phyloP scores from a whole-genome alignment of 495 filamentous ascomycete genomes.

The Lentithecium fluviatile region DNA sequence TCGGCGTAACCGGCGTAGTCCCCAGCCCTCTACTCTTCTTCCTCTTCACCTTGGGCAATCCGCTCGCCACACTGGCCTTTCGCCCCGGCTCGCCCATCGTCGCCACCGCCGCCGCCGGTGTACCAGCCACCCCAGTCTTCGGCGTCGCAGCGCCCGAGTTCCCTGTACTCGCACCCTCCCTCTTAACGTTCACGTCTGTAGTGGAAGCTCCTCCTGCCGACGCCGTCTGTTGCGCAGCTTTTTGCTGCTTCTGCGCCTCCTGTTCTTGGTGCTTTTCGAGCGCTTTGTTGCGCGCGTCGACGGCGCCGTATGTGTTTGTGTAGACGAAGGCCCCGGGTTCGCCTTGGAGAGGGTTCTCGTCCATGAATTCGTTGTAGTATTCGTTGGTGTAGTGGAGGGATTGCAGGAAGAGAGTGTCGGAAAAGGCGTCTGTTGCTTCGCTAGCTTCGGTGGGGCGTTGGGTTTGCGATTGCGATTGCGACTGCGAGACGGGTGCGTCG shows the following conservation, averaged over 20 bases:
- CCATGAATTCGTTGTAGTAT: slow-evolving; percentile 68
- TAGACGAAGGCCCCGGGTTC: slow-evolving; percentile 85
- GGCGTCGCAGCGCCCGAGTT: slow-evolving; percentile 29
- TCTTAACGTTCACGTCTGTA: slow-evolving; percentile 5
- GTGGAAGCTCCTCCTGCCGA: not conserved
- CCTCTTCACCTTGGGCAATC: slow-evolving; percentile 56
- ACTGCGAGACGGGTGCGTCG: not conserved
- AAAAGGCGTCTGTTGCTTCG: slow-evolving; percentile 36
- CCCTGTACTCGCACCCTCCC: slow-evolving; percentile 11
- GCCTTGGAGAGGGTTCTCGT: slow-evolving; percentile 84
- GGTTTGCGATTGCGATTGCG: not conserved
- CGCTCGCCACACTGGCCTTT: slow-evolving; percentile 45
- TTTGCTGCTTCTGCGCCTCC: no score
- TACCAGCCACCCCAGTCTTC: slow-evolving; percentile 18
- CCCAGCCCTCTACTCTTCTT: slow-evolving; percentile 55
- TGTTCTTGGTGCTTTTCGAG: slow-evolving; percentile 1
- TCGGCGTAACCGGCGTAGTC: slow-evolving; percentile 22
- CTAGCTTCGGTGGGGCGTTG: not conserved
- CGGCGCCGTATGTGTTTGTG: slow-evolving; percentile 53
- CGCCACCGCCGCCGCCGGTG: slow-evolving; percentile 11
- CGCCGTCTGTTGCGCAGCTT: slow-evolving; percentile 18
- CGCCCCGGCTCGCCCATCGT: slow-evolving; percentile 17
- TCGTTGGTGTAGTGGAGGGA: slow-evolving; percentile 30
- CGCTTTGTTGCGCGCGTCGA: slow-evolving; percentile 40
- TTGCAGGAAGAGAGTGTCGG: slow-evolving; percentile 33